phyloP scores from a whole-genome alignment of 306 rosid genomes.

The Delonix regia region DNA sequence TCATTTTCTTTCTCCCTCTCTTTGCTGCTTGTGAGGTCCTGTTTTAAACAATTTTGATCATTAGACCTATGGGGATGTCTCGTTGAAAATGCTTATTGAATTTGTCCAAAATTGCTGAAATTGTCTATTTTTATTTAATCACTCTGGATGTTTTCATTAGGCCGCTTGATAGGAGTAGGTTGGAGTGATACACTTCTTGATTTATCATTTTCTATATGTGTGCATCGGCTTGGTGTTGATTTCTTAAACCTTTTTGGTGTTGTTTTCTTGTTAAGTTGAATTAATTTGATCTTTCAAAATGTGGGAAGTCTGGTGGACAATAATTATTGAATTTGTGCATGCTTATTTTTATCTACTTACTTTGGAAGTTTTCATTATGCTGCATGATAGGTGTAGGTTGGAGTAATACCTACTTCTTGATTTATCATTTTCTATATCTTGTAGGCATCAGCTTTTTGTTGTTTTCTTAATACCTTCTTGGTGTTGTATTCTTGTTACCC shows the following conservation, averaged over 20 bases:
- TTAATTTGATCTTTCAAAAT: neutral
- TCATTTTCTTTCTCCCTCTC: neutral
- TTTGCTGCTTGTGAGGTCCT: neutral
- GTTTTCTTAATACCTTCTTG: neutral
- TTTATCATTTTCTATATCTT: neutral
- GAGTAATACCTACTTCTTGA: neutral
- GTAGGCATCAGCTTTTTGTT: neutral
- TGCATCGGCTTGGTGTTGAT: neutral
- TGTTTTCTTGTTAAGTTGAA: no score
- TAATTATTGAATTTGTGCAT: neutral
- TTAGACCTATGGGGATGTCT: neutral
- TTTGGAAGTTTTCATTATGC: neutral
- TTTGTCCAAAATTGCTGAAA: neutral
- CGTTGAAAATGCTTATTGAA: neutral
- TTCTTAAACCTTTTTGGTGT: neutral
- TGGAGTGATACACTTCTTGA: neutral
- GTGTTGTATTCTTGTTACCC: no score
- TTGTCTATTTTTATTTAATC: neutral
- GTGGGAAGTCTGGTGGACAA: neutral
- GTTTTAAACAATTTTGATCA: neutral
- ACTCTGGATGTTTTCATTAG: neutral
- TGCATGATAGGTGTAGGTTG: neutral
- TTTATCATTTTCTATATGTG: neutral
- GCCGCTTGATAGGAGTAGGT: neutral
- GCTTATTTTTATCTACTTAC: neutral